Evolutionary conservation across 2,329 filamentous ascomycete genomes (phyloP), one percentile per base, ranked within the genome.

Genomic region (Trichophyton benhamiae): DNA sequence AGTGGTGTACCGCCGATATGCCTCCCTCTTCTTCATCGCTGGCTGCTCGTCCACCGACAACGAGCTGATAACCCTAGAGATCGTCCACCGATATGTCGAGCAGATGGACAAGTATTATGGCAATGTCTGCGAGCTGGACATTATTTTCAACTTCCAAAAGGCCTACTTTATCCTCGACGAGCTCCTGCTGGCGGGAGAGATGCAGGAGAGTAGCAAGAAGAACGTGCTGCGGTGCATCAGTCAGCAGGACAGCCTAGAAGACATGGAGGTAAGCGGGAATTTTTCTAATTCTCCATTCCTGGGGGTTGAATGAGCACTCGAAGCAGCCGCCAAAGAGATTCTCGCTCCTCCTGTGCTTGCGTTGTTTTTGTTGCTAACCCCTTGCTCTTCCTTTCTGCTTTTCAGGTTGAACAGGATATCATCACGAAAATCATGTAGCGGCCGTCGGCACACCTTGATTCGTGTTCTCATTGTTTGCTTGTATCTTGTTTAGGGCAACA

Each of bases 41-140:
- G 94, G 94, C 70, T 96, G 91, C 79, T 87, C 91, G 60, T 91
- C 91, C n/a, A 91, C 90, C 65, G 94, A 99, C 77, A 99, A 99
- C 77, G 94, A 99, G 74, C 80, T 99, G 72, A 96, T 97, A 74
- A 96, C 90, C 25, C 89, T 99, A 72, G 94, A 99, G 76, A 91
- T 99, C 72, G 95, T 99, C 70, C 94, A 99, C 76, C 90, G 94
- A 77, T 99, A 99, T 75, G 94, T 99, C 72, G 94, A 99, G 77
- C 94, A 99, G 78, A 99, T 99, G 94, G 94, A 99, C 82, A 99
- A 99, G 76, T 99, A 99, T 80, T 99, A 97, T 76, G 94, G 94
- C 76, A 99, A 99, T 75, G 94, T 99, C 63, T 99, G 94, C 85
- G 94, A 99, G 79, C 84, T 99, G 66, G 91, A 97, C 75, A 96